phyloP scores from a whole-genome alignment of 768 basidiomycete species.

The Nidularia sp. region DNA sequence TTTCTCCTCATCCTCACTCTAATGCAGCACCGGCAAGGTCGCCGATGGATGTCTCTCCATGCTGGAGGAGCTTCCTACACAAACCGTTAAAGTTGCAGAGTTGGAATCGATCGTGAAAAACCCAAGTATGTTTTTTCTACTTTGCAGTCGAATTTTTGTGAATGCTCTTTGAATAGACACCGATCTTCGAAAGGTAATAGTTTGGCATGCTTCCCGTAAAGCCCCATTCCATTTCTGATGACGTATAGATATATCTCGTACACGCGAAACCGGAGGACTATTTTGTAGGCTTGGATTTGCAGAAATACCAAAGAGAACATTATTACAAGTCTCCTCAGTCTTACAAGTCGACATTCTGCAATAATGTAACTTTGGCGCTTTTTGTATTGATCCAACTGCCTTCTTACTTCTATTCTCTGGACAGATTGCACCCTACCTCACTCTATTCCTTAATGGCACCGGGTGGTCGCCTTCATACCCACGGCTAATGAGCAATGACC shows the following conservation, averaged over 20 bases:
- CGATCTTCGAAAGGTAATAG: slow-evolving; percentile 50
- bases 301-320: slow-evolving; percentile 52
- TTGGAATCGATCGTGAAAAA: slow-evolving; percentile 52
- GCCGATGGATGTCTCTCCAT: slow-evolving; percentile 74
- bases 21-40: slow-evolving; percentile 72
- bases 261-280: slow-evolving; percentile 72
- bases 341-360: slow-evolving; percentile 66
- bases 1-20: neutral
- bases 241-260: slow-evolving; percentile 67
- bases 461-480: slow-evolving; percentile 83
- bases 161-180: slow-evolving; percentile 31
- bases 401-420: neutral
- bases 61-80: slow-evolving; percentile 65
- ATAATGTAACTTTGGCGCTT: slow-evolving; percentile 40
- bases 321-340: slow-evolving; percentile 72
- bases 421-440: slow-evolving; percentile 82
- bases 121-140: slow-evolving; percentile 32
- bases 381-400: neutral
- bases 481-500: slow-evolving; percentile 67
- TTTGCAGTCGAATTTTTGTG: too few species aligned
- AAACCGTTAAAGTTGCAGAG: slow-evolving; percentile 50
- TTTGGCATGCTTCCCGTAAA: neutral
- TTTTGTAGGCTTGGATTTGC: slow-evolving; percentile 53
- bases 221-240: neutral
- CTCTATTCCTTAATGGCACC: slow-evolving; percentile 80